A percentile compares a stretch with the other conserved stretches of the same genome.
Conservation (phyloP, 768 basidiomycete genomes). For the Hortiboletus flavorubellus region DNA sequence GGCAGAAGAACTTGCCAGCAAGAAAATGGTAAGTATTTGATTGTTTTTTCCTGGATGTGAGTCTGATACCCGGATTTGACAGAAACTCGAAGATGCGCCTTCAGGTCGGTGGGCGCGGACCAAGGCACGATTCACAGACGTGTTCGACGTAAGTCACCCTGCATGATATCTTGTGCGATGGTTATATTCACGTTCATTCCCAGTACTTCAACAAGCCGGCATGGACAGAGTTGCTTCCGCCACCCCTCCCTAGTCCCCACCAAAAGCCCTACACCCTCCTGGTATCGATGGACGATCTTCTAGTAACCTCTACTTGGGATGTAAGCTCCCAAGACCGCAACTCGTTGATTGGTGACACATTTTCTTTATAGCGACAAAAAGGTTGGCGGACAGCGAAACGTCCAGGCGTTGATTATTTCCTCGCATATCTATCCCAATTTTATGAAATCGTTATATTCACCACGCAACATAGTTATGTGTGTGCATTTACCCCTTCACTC, state of each 20-base stretch:
- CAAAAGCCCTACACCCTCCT: slow-evolving; percentile 91
- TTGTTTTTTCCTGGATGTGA: background rate
- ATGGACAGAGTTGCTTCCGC: slow-evolving; percentile 89
- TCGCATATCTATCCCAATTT: slow-evolving; percentile 95
- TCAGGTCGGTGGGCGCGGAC: slow-evolving; percentile 64
- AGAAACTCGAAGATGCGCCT: slow-evolving; percentile 60
- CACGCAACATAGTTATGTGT: slow-evolving; percentile 80
- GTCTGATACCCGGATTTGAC: background rate
- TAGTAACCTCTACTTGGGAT: slow-evolving; percentile 93
- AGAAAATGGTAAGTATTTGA: slow-evolving; percentile 52
- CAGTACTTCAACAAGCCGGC: slow-evolving; percentile 93
- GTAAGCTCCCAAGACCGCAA: slow-evolving; percentile 47
- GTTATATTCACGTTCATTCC: background rate
- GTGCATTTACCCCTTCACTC: slow-evolving; percentile 28
- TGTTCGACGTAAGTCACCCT: slow-evolving; percentile 60
- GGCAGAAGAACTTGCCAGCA: slow-evolving; percentile 60
- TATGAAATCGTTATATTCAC: slow-evolving; percentile 98
- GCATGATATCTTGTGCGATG: background rate
- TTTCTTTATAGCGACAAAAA: slow-evolving; percentile 66
- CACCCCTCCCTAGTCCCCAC: slow-evolving; percentile 75
- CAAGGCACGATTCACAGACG: slow-evolving; percentile 53
- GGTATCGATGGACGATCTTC: slow-evolving; percentile 86
- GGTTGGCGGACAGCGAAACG: slow-evolving; percentile 99
- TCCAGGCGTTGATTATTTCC: slow-evolving; percentile 97
- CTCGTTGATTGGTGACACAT: background rate